A percentile compares a stretch with the other conserved stretches of the same genome.
phyloP scores from a whole-genome alignment of 495 filamentous ascomycete species.

The Extremus antarcticus region DNA sequence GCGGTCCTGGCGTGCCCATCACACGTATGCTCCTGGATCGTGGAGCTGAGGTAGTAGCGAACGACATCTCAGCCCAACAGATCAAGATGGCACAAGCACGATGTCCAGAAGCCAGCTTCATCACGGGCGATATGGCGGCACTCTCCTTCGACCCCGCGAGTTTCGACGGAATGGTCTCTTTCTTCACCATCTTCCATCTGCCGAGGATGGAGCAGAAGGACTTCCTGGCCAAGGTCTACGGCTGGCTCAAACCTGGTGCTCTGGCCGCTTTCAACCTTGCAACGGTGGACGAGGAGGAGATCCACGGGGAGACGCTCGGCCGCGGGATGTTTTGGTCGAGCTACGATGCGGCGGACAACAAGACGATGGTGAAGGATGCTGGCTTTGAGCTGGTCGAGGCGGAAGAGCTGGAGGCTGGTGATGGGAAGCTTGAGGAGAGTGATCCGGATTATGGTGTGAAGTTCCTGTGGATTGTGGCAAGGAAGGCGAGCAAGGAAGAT shows the following conservation, averaged over 20 bases:
- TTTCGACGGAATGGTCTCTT: conserved; percentile 34
- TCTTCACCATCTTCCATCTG: conserved; percentile 39
- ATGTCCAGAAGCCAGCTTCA: conserved; percentile 1
- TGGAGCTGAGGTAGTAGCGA: conserved; percentile 2
- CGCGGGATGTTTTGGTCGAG: conserved; percentile 37
- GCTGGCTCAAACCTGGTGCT: conserved; percentile 36
- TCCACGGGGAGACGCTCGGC: conserved; percentile 24
- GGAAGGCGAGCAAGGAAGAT: conserved; percentile 11
- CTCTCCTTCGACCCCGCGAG: conserved; percentile 24
- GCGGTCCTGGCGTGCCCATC: conserved; percentile 2
- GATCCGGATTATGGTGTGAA: conserved; percentile 4
- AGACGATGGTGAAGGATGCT: conserved; percentile 14
- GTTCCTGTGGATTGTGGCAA: conserved; percentile 21
- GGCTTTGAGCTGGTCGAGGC: conserved; percentile 16
- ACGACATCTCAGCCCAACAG: conserved; percentile 6
- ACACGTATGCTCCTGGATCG: conserved; percentile 7
- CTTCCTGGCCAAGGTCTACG: conserved; percentile 27
- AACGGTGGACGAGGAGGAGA: conserved; percentile 17
- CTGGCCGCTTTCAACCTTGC: conserved; percentile 34
- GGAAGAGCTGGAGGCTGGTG: conserved; percentile 9
- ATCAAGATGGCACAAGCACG: conserved; percentile 3
- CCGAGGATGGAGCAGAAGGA: conserved; percentile 32
- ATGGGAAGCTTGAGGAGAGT: conserved; percentile 1
- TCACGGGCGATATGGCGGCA: conserved; percentile 35
- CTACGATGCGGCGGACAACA: conserved; percentile 24